Conservation (phyloP, 192 early-diverging fungal species). For the Rhizophagus clarus region DNA sequence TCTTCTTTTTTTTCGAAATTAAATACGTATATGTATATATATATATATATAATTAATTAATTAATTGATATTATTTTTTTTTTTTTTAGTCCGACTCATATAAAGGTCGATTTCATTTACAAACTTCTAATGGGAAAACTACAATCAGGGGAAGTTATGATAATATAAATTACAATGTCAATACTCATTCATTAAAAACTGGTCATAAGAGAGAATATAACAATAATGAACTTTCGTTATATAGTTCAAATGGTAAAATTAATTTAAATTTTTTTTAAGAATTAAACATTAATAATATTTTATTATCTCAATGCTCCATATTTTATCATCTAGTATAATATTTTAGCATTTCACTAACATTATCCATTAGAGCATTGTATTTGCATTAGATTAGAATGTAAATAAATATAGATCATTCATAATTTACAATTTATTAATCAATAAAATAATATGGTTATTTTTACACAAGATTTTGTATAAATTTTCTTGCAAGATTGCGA, state of each 20-base stretch:
- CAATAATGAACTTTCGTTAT: not conserved
- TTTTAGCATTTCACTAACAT: too few species aligned
- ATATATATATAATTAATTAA: too few species aligned
- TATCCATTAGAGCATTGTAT: too few species aligned
- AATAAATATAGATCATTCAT: too few species aligned
- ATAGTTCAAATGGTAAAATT: conserved; percentile 11
- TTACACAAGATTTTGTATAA: too few species aligned
- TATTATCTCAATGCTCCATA: too few species aligned
- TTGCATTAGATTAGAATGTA: too few species aligned
- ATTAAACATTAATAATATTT: not conserved
- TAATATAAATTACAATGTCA: not conserved
- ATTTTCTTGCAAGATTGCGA: too few species aligned
- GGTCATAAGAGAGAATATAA: not conserved
- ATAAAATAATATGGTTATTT: too few species aligned
- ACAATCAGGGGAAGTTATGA: not conserved
- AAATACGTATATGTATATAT: too few species aligned
- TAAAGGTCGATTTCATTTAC: conserved; percentile 5
- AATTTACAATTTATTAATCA: too few species aligned
- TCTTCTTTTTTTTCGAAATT: not conserved
- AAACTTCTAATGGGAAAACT: not conserved
- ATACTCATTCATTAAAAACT: not conserved
- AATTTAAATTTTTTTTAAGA: not conserved
- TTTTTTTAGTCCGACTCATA: conserved; percentile 4
- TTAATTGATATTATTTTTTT: not conserved
- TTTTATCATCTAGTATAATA: too few species aligned